phyloP scores from a whole-genome alignment of 208 protist genomes.

The Trypanosoma avium region DNA sequence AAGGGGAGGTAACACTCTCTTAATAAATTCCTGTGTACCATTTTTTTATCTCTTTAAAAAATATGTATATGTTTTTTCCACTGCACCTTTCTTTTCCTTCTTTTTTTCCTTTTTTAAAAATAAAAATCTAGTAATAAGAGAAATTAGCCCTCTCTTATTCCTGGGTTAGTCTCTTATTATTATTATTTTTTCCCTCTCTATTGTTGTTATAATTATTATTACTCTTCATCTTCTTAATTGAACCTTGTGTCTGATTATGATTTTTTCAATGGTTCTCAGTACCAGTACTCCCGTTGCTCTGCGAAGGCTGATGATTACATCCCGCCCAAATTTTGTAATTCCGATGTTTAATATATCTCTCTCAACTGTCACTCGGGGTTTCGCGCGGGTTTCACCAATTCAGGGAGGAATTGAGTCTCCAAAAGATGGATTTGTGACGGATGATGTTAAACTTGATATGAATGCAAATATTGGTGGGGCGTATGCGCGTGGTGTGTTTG shows the following conservation, averaged over 20 bases:
- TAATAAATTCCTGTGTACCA: too few species aligned
- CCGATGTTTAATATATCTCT: not conserved
- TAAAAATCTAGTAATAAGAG: too few species aligned
- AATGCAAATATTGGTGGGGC: slow-evolving; percentile 71
- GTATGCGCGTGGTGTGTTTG: slow-evolving; percentile 74
- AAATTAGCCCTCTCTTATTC: too few species aligned
- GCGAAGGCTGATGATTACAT: not conserved
- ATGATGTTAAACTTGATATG: slow-evolving; percentile 76
- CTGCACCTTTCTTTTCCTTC: not conserved
- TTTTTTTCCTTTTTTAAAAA: not conserved
- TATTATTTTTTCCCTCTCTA: slow-evolving; percentile 2
- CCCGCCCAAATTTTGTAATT: too few species aligned
- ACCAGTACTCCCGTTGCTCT: too few species aligned
- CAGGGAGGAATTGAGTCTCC: slow-evolving; percentile 61
- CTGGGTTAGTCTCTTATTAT: not conserved
- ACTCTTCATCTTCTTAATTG: too few species aligned
- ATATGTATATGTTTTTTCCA: not conserved
- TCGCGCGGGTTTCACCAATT: slow-evolving; percentile 68
- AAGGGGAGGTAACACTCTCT: too few species aligned
- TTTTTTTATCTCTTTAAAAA: too few species aligned
- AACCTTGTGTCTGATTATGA: too few species aligned
- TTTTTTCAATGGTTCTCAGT: too few species aligned
- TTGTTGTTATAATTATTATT: not conserved
- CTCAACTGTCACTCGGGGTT: slow-evolving; percentile 16
- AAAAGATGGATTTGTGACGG: slow-evolving; percentile 72